Conservation (phyloP, 768 basidiomycete genomes). For the Podaxis carcinomalis region DNA sequence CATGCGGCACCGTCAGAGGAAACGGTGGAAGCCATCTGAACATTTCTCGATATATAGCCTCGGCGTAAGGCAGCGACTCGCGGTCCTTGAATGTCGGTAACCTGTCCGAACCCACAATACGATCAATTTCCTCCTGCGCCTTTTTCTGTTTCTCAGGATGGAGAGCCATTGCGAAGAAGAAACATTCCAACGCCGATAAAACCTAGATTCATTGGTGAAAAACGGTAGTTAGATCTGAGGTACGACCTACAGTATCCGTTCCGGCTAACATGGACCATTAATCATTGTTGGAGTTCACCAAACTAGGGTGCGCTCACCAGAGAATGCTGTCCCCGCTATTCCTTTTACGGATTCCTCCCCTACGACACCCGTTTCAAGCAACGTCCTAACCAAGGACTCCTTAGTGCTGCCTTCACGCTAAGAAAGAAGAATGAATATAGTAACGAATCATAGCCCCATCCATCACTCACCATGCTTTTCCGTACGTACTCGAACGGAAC, state of each 20-base stretch:
- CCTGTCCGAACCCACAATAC: slow-evolving; percentile 21
- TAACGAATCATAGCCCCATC: not conserved
- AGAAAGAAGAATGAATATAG: not conserved
- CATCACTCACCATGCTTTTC: slow-evolving; percentile 17
- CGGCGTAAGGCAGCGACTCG: slow-evolving; percentile 18
- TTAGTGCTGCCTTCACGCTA: slow-evolving; percentile 11
- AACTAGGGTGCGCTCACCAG: slow-evolving; percentile 7
- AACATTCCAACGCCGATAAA: slow-evolving; percentile 12
- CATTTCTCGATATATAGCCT: slow-evolving; percentile 14
- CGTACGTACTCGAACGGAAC: slow-evolving; percentile 18
- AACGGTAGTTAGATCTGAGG: not conserved
- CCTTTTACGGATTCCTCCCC: slow-evolving; percentile 9
- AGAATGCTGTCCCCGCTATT: slow-evolving; percentile 11
- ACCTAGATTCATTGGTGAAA: slow-evolving; percentile 10
- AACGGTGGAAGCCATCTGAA: slow-evolving; percentile 15
- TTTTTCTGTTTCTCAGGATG: slow-evolving; percentile 25
- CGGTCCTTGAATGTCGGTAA: slow-evolving; percentile 23
- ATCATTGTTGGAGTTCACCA: not conserved
- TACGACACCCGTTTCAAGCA: slow-evolving; percentile 6
- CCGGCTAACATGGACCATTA: slow-evolving; percentile 5
- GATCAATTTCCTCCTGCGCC: slow-evolving; percentile 28
- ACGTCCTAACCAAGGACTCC: slow-evolving; percentile 4
- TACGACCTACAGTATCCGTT: slow-evolving; percentile 14
- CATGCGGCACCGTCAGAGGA: slow-evolving; percentile 19
- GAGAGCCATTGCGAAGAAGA: slow-evolving; percentile 24